phyloP scores from a whole-genome alignment of 1,139 yeast species.

The Kodamaea suecica region DNA sequence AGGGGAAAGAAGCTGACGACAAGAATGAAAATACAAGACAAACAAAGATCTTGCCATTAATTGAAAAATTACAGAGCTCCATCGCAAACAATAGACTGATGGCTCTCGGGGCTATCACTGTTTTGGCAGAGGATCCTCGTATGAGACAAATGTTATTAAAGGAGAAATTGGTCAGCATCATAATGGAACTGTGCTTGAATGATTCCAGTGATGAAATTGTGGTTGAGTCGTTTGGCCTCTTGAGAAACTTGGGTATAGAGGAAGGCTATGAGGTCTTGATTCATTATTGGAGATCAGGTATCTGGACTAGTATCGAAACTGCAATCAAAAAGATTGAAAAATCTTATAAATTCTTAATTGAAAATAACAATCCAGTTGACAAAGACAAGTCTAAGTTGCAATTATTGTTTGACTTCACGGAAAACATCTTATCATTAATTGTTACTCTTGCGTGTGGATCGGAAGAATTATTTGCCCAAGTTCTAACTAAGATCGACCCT shows the following conservation, averaged over 20 bases:
- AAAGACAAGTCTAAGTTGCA: slow-evolving; percentile 43
- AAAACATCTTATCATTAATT: slow-evolving; percentile 67
- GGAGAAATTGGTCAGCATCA: slow-evolving; percentile 61
- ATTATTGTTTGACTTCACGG: slow-evolving; percentile 62
- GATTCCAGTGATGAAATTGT: slow-evolving; percentile 73
- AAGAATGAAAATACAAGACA: slow-evolving; percentile 51
- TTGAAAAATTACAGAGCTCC: slow-evolving; percentile 60
- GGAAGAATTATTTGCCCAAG: slow-evolving; percentile 53
- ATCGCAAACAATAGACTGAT: slow-evolving; percentile 71
- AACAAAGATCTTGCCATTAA: slow-evolving; percentile 63
- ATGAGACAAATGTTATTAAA: slow-evolving; percentile 64
- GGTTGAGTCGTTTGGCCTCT: slow-evolving; percentile 74
- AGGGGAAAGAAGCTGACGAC: slow-evolving; percentile 21
- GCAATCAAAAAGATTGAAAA: slow-evolving; percentile 49
- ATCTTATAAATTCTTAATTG: slow-evolving; percentile 45
- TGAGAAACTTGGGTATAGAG: slow-evolving; percentile 76
- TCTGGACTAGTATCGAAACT: slow-evolving; percentile 58
- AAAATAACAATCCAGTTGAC: slow-evolving; percentile 16
- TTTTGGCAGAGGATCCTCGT: slow-evolving; percentile 64
- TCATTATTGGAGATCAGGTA: slow-evolving; percentile 72
- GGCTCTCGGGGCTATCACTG: slow-evolving; percentile 73
- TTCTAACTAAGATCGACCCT: slow-evolving; percentile 44
- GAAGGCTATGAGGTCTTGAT: slow-evolving; percentile 86
- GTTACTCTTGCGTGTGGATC: slow-evolving; percentile 67
- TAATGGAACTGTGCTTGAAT: slow-evolving; percentile 62